phyloP scores from a whole-genome alignment of 2,329 filamentous ascomycete species.

The Lanzia echinophila region DNA sequence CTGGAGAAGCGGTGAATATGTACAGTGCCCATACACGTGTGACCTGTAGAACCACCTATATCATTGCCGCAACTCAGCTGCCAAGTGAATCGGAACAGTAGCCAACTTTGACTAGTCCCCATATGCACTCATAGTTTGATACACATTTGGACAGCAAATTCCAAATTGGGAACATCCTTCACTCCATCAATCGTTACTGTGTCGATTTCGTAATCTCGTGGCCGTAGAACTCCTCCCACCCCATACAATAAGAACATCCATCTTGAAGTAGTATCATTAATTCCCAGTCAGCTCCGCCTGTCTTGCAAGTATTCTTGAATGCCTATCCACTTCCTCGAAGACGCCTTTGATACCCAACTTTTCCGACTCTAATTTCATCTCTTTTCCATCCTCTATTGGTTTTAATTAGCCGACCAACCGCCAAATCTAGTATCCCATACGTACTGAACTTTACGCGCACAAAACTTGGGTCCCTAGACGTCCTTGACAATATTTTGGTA shows the following conservation, averaged over 20 bases:
- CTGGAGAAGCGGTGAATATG: not conserved
- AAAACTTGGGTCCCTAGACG: conserved; percentile 60
- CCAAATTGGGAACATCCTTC: not conserved
- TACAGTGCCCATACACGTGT: not conserved
- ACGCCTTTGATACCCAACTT: conserved; percentile 80
- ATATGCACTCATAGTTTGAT: not conserved
- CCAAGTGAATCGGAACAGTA: not conserved
- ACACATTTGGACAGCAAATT: too few relatives aligned
- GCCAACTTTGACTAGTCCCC: too few relatives aligned
- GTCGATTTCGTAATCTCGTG: too few relatives aligned
- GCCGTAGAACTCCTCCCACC: conserved; percentile 21
- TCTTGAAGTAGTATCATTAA: conserved; percentile 12
- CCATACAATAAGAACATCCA: conserved; percentile 14
- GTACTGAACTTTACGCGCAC: conserved; percentile 82
- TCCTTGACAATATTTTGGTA: conserved; percentile 66
- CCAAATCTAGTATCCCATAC: conserved; percentile 17
- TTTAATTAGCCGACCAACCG: conserved; percentile 17
- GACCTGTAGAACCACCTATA: not conserved
- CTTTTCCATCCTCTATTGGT: conserved; percentile 77
- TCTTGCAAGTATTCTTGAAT: conserved; percentile 76
- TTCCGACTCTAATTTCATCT: conserved; percentile 74
- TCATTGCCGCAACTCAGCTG: not conserved
- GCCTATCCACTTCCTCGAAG: conserved; percentile 80
- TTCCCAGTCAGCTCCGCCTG: conserved; percentile 66
- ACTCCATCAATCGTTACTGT: too few relatives aligned